Conservation (phyloP, 1,139 yeast genomes). For the Magnusiomyces paraingens region DNA sequence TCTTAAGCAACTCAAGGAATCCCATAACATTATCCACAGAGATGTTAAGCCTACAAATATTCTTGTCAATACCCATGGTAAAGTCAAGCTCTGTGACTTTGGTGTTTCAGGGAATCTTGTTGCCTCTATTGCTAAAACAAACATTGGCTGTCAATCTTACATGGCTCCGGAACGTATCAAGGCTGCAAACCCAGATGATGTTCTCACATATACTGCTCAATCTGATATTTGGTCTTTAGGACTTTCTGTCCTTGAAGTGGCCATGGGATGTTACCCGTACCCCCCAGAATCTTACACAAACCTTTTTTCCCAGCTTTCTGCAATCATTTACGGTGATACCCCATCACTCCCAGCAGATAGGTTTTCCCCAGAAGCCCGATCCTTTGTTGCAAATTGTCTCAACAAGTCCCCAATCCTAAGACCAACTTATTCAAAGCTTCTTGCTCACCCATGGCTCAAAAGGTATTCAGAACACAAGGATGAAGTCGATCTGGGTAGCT, state of each 20-base stretch:
- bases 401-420: conserved; percentile 75
- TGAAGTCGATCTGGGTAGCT: conserved; percentile 41
- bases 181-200: conserved; percentile 50
- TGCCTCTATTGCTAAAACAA: conserved; percentile 91
- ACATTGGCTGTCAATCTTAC: conserved; percentile 96
- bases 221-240: conserved; percentile 97
- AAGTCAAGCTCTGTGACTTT: conserved; percentile 89
- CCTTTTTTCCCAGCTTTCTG: conserved; percentile 87
- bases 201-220: conserved; percentile 81
- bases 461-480: conserved; percentile 38
- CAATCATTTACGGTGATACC: conserved; percentile 94
- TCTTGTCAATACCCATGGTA: conserved; percentile 68
- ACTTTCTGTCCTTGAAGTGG: conserved; percentile 77
- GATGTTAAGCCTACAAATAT: conserved; percentile 98
- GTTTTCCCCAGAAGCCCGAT: conserved; percentile 71
- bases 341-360: conserved; percentile 57
- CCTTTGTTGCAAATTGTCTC: conserved; percentile 73
- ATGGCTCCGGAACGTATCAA: conserved; percentile 99
- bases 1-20: conserved; percentile 73
- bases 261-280: conserved; percentile 88
- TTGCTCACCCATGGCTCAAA: conserved; percentile 78
- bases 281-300: conserved; percentile 90
- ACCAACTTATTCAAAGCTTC: conserved; percentile 71
- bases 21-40: conserved; percentile 88
- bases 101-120: conserved; percentile 96